Evolutionary conservation across 2,329 filamentous ascomycete species (phyloP).

Genomic region (Ophioceras dolichostomum): DNA sequence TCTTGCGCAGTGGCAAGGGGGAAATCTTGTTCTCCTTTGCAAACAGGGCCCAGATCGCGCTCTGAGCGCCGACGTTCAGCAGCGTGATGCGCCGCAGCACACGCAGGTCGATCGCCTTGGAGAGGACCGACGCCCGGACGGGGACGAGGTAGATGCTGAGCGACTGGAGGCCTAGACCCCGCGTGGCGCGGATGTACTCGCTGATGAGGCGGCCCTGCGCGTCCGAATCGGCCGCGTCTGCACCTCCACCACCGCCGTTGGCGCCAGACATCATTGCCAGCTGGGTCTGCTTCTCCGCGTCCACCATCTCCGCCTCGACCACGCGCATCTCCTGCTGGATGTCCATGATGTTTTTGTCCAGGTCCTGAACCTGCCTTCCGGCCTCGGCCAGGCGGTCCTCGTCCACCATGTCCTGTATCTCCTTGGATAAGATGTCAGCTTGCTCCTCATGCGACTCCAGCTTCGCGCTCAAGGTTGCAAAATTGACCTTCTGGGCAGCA

Average conservation of each 20-base stretch:
- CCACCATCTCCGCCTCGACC: conserved; percentile 23
- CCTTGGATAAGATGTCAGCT: conserved; percentile 15
- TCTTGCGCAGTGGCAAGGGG: conserved; percentile 40
- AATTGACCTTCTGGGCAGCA: conserved; percentile 18
- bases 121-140: conserved; percentile 44
- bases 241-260: too few relatives aligned
- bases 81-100: conserved; percentile 44
- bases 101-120: conserved; percentile 42
- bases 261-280: not conserved
- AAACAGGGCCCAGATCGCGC: conserved; percentile 45
- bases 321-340: conserved; percentile 21
- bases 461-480: conserved; percentile 19
- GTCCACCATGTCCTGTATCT: conserved; percentile 15
- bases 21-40: conserved; percentile 37
- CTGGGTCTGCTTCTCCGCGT: conserved; percentile 15
- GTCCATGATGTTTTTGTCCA: conserved; percentile 19
- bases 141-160: conserved; percentile 48
- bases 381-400: conserved; percentile 11
- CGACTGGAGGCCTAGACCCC: conserved; percentile 42
- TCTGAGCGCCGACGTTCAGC: conserved; percentile 51
- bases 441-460: conserved; percentile 18
- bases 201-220: conserved; percentile 18
- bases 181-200: conserved; percentile 43
- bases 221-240: conserved; percentile 9
- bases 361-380: conserved; percentile 15